Evolutionary conservation across 2,329 filamentous ascomycete species (phyloP).

Genomic region (Neopestalotiopsis rosae): DNA sequence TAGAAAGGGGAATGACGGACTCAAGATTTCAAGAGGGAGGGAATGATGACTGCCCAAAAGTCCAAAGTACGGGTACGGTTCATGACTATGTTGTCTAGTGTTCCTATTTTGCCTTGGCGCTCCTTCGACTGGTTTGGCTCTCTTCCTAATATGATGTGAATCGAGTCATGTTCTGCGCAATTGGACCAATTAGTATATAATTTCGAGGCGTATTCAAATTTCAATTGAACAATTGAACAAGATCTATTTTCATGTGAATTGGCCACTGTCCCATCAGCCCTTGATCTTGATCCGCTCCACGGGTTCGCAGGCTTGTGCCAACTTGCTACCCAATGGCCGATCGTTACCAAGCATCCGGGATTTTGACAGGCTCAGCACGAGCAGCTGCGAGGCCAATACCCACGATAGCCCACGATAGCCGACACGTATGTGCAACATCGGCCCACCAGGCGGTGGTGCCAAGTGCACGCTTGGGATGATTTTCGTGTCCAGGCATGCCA

Average conservation of each 20-base stretch:
- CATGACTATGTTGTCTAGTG: too few relatives aligned
- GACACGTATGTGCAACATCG: conserved; percentile 1
- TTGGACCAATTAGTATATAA: too few relatives aligned
- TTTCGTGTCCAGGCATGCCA: not conserved
- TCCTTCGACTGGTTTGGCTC: too few relatives aligned
- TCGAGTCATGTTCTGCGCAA: too few relatives aligned
- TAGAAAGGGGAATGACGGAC: not conserved
- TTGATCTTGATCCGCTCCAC: conserved; percentile 6
- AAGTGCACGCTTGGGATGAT: not conserved
- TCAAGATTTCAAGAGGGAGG: too few relatives aligned
- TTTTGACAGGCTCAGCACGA: conserved; percentile 3
- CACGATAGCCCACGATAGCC: conserved; percentile 1
- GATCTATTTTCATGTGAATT: not conserved
- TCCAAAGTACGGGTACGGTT: too few relatives aligned
- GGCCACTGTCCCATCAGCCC: not conserved
- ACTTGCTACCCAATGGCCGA: conserved; percentile 11
- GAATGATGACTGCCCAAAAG: too few relatives aligned
- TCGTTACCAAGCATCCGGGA: conserved; percentile 9
- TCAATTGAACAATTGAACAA: too few relatives aligned
- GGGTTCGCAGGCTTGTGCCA: not conserved
- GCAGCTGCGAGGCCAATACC: conserved; percentile 9
- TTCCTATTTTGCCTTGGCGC: too few relatives aligned
- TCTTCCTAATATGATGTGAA: too few relatives aligned
- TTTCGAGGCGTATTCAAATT: too few relatives aligned
- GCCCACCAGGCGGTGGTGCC: not conserved